Evolutionary conservation across 139 green algal genomes (phyloP), one percentile per base, ranked within the genome.

Genomic region (Haematococcus lacustris): DNA sequence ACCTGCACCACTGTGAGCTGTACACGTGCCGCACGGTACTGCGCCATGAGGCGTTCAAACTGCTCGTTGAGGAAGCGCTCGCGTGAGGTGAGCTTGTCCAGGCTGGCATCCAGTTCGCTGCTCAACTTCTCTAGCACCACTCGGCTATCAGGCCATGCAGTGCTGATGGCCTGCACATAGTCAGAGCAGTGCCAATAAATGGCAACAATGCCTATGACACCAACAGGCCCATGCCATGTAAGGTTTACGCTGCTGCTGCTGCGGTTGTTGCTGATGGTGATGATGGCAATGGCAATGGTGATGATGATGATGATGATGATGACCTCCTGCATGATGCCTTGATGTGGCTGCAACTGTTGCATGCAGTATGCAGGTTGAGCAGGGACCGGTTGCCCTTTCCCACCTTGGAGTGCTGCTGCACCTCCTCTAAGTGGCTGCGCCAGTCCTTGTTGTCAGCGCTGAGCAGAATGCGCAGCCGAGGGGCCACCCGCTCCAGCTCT

Each of bases 401-500:
- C n/a, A 83, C 78, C 70, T 84, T 73, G 64, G 77, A 77, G 76
- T 87, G 72, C 41, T 83, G 69, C 37, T 87, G 73, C 50, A 85
- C 82, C 76, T 89, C 78, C 23, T 93, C 88, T 39, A 94, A 70
- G 76, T 94, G 89, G 32, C 73, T 79, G 7, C 88, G 79, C 89
- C 89, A 94, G 82, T 94, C 88, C 57, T 87, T 88, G 51, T 74
- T 69, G 77, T 92, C 87, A 25, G 86, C 74, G 25, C 74, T 76
- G 35, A 91, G 68, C 23, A 79, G 83, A 51, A 90, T 83, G 63
- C 81, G 79, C 75, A 94, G 80, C 51, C 79, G 75, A 9, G 89
- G 88, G 25, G 73, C 88, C 50, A 93, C 87, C 0, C 88, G 81
- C 73, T 94, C 89, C 43, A 92, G 61, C 75, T 94, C 88, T 51